Base-by-base conservation (phyloP, 2,329 filamentous ascomycete species). In the Nemania abortiva region DNA sequence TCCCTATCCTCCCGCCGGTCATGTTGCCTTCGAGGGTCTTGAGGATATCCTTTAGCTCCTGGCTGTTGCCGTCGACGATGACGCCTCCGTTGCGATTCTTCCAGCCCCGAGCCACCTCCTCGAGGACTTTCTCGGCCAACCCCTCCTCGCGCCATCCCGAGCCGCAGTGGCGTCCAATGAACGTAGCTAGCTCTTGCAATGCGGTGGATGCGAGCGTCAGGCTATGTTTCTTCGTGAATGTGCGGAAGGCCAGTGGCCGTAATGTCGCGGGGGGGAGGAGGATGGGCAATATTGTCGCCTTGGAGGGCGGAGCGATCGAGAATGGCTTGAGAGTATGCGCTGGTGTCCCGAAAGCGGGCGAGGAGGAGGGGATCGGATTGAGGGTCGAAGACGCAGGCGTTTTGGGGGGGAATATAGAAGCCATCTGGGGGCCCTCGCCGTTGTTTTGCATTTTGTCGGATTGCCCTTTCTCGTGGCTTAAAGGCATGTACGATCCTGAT, bases 61-160 rank as follows among this genome's bases (percentile, higher is more conserved):
- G 88, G 75, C 89, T 91, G 9, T 87, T 86, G 29, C 95, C 95
- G 62, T 98, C 94, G 2, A 99, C 92, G 72, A 99, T 97, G 63
- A 97, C 92, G 24, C 93, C 93, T 1, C 94, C 94, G 78, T 93
- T 94, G 68, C 91, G 87, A 73, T 91, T 93, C 83, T 98, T 98
- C 97, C 96, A 99, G 74, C 89, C 88, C 79, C 92, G 92, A 0
- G 96, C 95, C 7, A 95, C 89, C 80, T 98, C 96, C 76, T 99
- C 96, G 42, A 99, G 83, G 13, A 98, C 93, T 73, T 91, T 91
- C 80, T 99, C 97, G 2, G 95, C 96, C 37, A 98, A 84, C 0
- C 97, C 95, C 79, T 97, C 94, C 82, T 98, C 95, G 75, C 95
- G 89, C 96, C 96, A 99, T 90, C 91, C 94, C 66, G 95, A 95